Evolutionary conservation across 2,329 filamentous ascomycete genomes (phyloP).

Genomic region (Colletotrichum tamarilloi): DNA sequence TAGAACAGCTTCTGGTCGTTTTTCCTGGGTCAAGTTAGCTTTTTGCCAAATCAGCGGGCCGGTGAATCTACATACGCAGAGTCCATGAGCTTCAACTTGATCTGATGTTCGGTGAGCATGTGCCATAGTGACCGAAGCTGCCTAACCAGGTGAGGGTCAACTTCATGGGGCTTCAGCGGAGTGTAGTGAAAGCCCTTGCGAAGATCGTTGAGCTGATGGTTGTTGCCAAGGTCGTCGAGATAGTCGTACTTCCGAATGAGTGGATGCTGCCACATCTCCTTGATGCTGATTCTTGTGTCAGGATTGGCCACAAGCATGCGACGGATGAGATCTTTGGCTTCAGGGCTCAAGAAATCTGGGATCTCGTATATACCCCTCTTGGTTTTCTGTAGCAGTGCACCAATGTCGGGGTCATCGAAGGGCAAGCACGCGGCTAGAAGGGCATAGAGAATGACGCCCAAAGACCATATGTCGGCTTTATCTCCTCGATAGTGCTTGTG

Average conservation of each 20-base stretch:
- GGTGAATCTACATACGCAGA: constrained; percentile 21
- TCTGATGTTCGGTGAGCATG: constrained; percentile 77
- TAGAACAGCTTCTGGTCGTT: constrained; percentile 98
- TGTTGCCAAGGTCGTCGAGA: constrained; percentile 73
- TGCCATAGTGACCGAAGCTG: constrained; percentile 95
- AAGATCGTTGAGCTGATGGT: constrained; percentile 64
- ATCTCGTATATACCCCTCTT: constrained; percentile 71
- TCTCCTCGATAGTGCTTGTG: constrained; percentile 84
- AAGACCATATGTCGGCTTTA: constrained; percentile 93
- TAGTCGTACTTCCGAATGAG: constrained; percentile 87
- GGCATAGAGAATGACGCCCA: constrained; percentile 89
- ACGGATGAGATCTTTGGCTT: constrained; percentile 82
- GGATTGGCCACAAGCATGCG: constrained; percentile 85
- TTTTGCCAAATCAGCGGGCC: neutral
- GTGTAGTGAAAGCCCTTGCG: constrained; percentile 72
- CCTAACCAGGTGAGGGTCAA: constrained; percentile 84
- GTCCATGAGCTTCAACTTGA: constrained; percentile 73
- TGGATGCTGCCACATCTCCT: constrained; percentile 87
- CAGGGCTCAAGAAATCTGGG: constrained; percentile 69
- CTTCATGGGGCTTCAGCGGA: constrained; percentile 69
- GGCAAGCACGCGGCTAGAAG: constrained; percentile 86
- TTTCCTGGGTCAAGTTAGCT: constrained; percentile 60
- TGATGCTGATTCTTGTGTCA: constrained; percentile 80
- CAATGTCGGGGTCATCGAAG: constrained; percentile 77
- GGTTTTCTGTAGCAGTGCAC: constrained; percentile 70